Conservation (phyloP, 2,329 filamentous ascomycete species). For the Cladophialophora immunda region DNA sequence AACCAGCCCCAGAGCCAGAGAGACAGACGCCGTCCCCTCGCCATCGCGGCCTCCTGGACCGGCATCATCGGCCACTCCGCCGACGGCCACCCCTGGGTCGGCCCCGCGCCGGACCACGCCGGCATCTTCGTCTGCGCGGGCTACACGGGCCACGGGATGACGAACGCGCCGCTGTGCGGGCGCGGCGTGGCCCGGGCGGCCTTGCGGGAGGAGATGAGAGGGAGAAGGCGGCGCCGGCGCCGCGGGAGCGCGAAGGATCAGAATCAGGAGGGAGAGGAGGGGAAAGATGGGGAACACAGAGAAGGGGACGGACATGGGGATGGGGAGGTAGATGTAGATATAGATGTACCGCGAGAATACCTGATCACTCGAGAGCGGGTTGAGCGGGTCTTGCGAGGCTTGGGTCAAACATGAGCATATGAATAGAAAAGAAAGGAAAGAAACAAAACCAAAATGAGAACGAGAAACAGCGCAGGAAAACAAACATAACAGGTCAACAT, state of each 20-base stretch:
- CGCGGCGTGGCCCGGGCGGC: slow-evolving; percentile 35
- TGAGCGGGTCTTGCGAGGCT: background rate
- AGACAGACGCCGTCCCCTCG: slow-evolving; percentile 6
- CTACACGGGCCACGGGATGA: slow-evolving; percentile 75
- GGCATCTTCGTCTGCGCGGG: slow-evolving; percentile 66
- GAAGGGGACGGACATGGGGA: background rate
- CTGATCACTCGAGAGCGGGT: background rate
- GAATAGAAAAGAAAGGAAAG: background rate
- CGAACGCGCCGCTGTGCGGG: slow-evolving; percentile 45
- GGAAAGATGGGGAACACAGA: background rate
- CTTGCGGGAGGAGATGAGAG: too few species aligned
- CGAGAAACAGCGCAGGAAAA: background rate
- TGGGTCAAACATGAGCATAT: background rate
- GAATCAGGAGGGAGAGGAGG: background rate
- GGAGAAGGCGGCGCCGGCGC: too few species aligned
- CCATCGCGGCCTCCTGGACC: slow-evolving; percentile 48
- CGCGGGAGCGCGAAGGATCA: background rate
- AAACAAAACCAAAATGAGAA: background rate
- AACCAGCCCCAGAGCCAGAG: too few species aligned
- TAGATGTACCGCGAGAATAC: background rate
- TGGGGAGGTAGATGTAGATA: background rate
- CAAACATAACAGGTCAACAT: background rate
- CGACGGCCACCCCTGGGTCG: slow-evolving; percentile 64
- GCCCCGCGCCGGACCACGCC: slow-evolving; percentile 53
- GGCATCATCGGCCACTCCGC: slow-evolving; percentile 63